phyloP scores from a whole-genome alignment of 2,329 filamentous ascomycete species.

The Ophiosphaerella herpotricha region DNA sequence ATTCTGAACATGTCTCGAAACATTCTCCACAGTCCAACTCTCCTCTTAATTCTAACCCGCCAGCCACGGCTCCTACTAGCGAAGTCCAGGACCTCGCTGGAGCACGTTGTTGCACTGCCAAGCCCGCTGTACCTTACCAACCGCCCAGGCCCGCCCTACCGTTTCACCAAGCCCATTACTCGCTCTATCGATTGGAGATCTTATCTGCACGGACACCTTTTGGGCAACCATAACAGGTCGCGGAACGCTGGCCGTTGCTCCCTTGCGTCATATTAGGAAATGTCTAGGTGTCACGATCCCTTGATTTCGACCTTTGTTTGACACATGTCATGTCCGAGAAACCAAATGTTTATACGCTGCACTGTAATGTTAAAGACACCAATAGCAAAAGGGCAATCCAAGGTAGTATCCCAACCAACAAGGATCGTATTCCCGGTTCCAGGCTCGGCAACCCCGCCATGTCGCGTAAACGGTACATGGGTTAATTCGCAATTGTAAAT shows the following conservation, averaged over 20 bases:
- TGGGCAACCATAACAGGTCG: conserved; percentile 16
- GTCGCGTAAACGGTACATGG: not conserved
- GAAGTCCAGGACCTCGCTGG: conserved; percentile 17
- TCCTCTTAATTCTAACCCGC: conserved; percentile 11
- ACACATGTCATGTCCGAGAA: not conserved
- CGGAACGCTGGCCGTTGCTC: conserved; percentile 11
- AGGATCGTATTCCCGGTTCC: conserved; percentile 1
- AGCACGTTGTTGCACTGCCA: conserved; percentile 21
- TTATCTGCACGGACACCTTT: conserved; percentile 18
- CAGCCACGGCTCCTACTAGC: conserved; percentile 11
- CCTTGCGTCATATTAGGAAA: conserved; percentile 8
- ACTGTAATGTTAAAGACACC: not conserved
- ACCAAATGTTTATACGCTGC: not conserved
- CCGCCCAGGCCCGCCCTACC: conserved; percentile 15
- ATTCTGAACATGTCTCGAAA: not conserved
- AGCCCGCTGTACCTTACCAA: conserved; percentile 5
- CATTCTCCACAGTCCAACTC: not conserved
- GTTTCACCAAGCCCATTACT: conserved; percentile 22
- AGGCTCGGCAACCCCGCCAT: not conserved
- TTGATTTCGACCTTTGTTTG: conserved; percentile 3
- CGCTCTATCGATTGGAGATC: conserved; percentile 22
- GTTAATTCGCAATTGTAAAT: not conserved
- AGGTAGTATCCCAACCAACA: not conserved
- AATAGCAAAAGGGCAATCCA: not conserved
- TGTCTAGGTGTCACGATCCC: conserved; percentile 1